Conservation (phyloP, 305 asterid genomes). For the Solanum aculeatissimum region DNA sequence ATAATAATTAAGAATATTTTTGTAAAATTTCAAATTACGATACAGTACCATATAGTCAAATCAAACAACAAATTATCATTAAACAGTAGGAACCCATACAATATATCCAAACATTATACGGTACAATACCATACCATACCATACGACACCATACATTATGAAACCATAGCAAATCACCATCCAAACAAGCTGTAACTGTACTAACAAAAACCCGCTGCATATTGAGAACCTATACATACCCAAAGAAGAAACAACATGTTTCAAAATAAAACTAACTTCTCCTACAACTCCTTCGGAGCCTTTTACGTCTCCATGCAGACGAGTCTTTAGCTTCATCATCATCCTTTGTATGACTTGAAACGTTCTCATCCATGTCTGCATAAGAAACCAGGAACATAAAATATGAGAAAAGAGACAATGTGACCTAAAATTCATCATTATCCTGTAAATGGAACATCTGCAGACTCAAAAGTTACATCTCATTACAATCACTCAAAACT, state of each 20-base stretch:
- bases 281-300: conserved; percentile 5
- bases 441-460: background rate
- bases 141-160: too few relatives aligned
- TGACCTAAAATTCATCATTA: background rate
- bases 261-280: background rate
- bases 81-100: too few relatives aligned
- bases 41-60: too few relatives aligned
- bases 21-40: too few relatives aligned
- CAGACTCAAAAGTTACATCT: background rate
- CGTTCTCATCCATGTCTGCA: background rate
- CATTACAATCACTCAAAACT: background rate
- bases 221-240: background rate
- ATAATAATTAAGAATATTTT: too few relatives aligned
- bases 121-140: too few relatives aligned
- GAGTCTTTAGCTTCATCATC: background rate
- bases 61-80: too few relatives aligned
- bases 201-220: background rate
- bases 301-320: background rate
- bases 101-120: too few relatives aligned
- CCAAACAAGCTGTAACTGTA: background rate
- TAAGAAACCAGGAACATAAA: background rate
- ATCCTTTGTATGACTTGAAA: background rate
- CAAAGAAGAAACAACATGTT: background rate
- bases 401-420: background rate
- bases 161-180: too few relatives aligned